Percentiles rank a stretch among this genome's conserved stretches.
Evolutionary conservation across 768 basidiomycete species (phyloP).

Genomic region (Mycena sanguinolenta): DNA sequence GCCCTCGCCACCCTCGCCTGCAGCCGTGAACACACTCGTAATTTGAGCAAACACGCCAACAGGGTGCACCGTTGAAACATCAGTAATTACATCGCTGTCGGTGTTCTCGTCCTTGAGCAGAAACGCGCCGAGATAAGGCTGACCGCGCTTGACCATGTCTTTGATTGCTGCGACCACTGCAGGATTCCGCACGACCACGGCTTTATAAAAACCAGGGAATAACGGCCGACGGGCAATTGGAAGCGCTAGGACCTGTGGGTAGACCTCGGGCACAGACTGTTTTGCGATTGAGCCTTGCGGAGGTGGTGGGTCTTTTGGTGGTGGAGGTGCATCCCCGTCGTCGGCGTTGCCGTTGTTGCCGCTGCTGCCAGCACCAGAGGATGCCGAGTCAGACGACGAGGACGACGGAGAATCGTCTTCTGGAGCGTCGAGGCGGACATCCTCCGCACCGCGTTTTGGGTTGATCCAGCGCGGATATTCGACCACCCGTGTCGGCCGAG

Average conservation of each 20-base stretch:
- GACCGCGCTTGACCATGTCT: slow-evolving; percentile 96
- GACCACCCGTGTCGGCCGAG: slow-evolving; percentile 48
- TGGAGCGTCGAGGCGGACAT: slow-evolving; percentile 25
- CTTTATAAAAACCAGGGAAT: slow-evolving; percentile 98
- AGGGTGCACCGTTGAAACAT: slow-evolving; percentile 87
- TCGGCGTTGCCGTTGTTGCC: slow-evolving; percentile 47
- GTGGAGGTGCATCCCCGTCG: slow-evolving; percentile 45
- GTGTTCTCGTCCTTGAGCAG: slow-evolving; percentile 93
- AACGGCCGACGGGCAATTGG: slow-evolving; percentile 96
- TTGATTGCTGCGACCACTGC: slow-evolving; percentile 93
- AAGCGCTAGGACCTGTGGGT: slow-evolving; percentile 94
- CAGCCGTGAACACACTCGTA: slow-evolving; percentile 88
- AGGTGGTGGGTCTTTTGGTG: slow-evolving; percentile 46
- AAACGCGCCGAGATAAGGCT: slow-evolving; percentile 97
- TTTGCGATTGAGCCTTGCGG: slow-evolving; percentile 76
- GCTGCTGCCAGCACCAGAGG: slow-evolving; percentile 52
- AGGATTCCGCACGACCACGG: slow-evolving; percentile 93
- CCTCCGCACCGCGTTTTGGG: slow-evolving; percentile 45
- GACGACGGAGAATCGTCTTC: slow-evolving; percentile 44
- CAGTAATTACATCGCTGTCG: slow-evolving; percentile 94
- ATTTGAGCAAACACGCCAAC: slow-evolving; percentile 99
- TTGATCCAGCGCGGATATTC: slow-evolving; percentile 56
- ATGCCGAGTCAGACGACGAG: slow-evolving; percentile 49
- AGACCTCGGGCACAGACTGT: slow-evolving; percentile 89
- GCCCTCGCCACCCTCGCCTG: slow-evolving; percentile 64